Percentiles rank a stretch among this genome's conserved stretches.
Conservation (phyloP, 352 stramenopile genomes). For the Thraustochytrium striatum region DNA sequence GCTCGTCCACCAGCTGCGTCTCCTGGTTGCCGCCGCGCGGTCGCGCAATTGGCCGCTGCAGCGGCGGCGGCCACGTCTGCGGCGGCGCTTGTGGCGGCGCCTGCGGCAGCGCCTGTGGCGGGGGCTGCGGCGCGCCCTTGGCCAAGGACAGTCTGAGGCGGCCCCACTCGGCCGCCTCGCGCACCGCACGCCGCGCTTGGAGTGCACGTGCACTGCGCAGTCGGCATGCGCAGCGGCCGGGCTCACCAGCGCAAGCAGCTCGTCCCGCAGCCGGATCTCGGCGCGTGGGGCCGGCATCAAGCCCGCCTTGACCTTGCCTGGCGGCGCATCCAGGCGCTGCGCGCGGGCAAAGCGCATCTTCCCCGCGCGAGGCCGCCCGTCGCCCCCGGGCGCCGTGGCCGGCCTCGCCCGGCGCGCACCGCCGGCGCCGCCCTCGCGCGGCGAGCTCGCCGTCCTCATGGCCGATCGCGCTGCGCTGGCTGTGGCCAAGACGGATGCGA, state of each 20-base stretch:
- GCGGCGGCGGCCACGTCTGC: neutral
- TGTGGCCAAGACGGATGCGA: too few relatives aligned
- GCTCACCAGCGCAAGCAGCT: constrained; percentile 6
- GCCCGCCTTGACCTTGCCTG: neutral
- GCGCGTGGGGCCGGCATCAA: too few relatives aligned
- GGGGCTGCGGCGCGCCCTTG: neutral
- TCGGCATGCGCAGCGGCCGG: neutral
- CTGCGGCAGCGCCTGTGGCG: neutral
- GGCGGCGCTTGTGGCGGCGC: neutral
- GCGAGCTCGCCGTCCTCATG: neutral
- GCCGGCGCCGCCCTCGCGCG: neutral
- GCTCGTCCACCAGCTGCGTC: neutral
- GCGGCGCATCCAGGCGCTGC: too few relatives aligned
- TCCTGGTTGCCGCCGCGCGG: too few relatives aligned
- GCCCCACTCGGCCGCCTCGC: too few relatives aligned
- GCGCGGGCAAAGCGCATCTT: neutral
- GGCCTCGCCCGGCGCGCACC: too few relatives aligned
- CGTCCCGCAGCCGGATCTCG: neutral
- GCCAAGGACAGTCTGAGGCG: too few relatives aligned
- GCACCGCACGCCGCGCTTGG: too few relatives aligned
- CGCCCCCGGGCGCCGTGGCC: too few relatives aligned
- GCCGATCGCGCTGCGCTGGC: neutral
- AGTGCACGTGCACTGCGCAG: constrained; percentile 12
- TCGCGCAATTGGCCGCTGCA: too few relatives aligned
- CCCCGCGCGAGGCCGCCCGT: too few relatives aligned